Evolutionary conservation across 2,329 filamentous ascomycete genomes (phyloP), one percentile per base, ranked within the genome.

Genomic region (Penicillium sp.): DNA sequence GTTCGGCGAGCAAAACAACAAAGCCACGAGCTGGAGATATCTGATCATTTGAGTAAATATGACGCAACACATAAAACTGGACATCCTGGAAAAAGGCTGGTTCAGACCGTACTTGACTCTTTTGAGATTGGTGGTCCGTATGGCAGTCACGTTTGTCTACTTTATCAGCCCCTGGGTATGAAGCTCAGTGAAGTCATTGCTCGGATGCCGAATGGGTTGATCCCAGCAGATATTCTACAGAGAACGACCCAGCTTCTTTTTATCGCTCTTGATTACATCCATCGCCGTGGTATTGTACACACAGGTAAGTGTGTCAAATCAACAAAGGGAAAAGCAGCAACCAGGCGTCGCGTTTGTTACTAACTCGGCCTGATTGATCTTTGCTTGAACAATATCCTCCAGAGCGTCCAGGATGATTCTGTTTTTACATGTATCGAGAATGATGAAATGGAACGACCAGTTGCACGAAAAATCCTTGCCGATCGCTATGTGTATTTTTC

Each of bases 361-460:
- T 45, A 45, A 45, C 21, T 3, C 14, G 18, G 43, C 35, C 52
- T 43, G 49, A 35, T 48, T 75, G 73, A 74, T 62, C 75, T 81
- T 24, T 77, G 76, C 58, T 70, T 73, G 2, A 73, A 77, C 56
- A 80, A 80, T 47, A 75, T 81, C 40, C 74, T 80, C 68, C 68
- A 78, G 33, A 66, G 67, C 4, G 71, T 76, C 33, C 47, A 56
- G 0, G 74, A 79, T 51, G 66, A 76, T 47, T 71, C 71, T 0
- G 67, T 77, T 6, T 74, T 78, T 42, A 61, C 11, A 21, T 58
- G 67, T 1, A 75, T 79, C 23, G 74, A 76, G 60, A 55, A 77
- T 20, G 55, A 68, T 4, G 77, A 80, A 55, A 59, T 77, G 1
- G 30, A 65, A 3, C 16, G 63, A 4, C 78, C 78, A 0, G 68